Evolutionary conservation across 202 grass and related monocot species (phyloP), one percentile per base, ranked within the genome.

Genomic region (Zoysia matrella): DNA sequence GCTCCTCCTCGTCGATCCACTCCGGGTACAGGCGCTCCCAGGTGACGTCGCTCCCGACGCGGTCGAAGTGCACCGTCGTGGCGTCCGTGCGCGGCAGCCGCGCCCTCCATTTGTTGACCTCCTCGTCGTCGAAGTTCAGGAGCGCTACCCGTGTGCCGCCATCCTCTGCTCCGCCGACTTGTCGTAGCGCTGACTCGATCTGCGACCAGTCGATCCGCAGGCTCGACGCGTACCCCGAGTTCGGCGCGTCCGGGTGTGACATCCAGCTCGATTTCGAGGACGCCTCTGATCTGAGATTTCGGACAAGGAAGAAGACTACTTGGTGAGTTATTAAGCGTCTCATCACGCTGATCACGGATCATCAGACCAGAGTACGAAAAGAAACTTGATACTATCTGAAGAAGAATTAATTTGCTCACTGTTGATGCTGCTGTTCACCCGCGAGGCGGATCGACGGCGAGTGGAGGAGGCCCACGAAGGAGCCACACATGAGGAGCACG

Each of bases 1-100:
- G 52, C 79, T 92, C 92, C 72, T 92, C 89, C 85, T 94, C 92
- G 73, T 94, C 92, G 78, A 94, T 92, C 92, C 92, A 94, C 83
- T 94, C 92, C 1, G 92, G 89, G 80, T 91, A 94, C 6, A 94
- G 89, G 65, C 85, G 80, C 8, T 73, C 89, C 92, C 92, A 94
- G 39, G 89, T 94, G 63, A 89, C 79, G 67, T 92, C 64, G 6
- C 72, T 42, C 2, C 58, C 53, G 30, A 69, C 84, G 66, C 44
- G 82, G 42, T 91, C 87, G 0, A 94, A 75, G 11, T 14, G 65
- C 41, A 89, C 79, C 41, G 46, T 2, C 0, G 78, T 12, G 30
- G 73, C 69, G 5, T 16, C 80, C 22, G 86, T 45, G 22, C 47
- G 49, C 43, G 89, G 84, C 62, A 89, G 36, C 57, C 76, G 42